Base-by-base conservation (phyloP, 139 green algal genomes). In the Tetradesmus obliquus region DNA sequence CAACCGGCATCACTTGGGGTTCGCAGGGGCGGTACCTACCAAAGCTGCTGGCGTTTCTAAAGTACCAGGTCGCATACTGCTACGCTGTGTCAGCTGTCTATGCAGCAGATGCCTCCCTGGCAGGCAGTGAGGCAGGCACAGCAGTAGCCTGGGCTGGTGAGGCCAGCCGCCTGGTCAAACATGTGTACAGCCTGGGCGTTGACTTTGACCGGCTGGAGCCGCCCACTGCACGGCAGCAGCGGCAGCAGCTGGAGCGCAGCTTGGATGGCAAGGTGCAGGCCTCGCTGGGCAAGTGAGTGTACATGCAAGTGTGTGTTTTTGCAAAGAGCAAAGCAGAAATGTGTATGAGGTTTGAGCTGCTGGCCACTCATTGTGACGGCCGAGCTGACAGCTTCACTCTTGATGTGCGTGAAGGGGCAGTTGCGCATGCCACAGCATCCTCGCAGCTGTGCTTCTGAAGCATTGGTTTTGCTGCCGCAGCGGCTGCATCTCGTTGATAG, bases 41-140 rank as follows among this genome's bases (percentile, higher is more conserved):
- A 0, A 88, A 88, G 51, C 57, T 88, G 7, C 53, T 62, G 9
- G 62, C 55, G 71, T 88, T 57, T 12, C 22, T 88, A 2, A 22
- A 17, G 84, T 88, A 88, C 84, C 84, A 88, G 20, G 54, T 88
- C n/a, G 71, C 55, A 3, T 88, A 88, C 51, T 88, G 84, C 66
- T 57, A 79, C 3, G 54, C 84, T 79, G 57, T 88, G 17, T 19
- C 84, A 88, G 57, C 84, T 55, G 20, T 79, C 0, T 66, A 88
- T 57, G 12, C n/a, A 54, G 57, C 84, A 58, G 84, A 88, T 2
- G 57, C 84, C 79, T 66, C 57, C 2, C 20, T 79, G 4, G 57
- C 84, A 58, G 84, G 17, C 17, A 32, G 66, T 88, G 55, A 88
- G 13, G 84, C 55, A 12, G 84, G 84, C 19, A 22, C 20, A 24